Evolutionary conservation across 164 flowering plant genomes (phyloP), one percentile per base, ranked within the genome.

Genomic region (Macadamia integrifolia): DNA sequence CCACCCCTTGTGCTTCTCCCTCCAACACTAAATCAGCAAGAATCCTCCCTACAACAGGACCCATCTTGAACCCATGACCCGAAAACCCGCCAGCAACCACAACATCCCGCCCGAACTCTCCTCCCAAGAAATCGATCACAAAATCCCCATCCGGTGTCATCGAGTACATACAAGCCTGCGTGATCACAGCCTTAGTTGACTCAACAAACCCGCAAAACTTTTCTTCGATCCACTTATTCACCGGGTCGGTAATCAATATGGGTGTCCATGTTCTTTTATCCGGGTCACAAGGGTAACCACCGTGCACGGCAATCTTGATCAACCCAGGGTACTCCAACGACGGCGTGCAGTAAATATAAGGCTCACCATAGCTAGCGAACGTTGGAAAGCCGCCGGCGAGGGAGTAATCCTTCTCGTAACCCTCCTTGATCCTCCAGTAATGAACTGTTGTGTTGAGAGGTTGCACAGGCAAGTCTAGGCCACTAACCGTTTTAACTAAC

Each of bases 11-110:
- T 9, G 84, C 86, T 62, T 80, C 81, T 46, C 92, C 98, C 10
- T 60, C 61, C 6, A 77, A 12, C 62, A 69, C 90, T 29, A 95
- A 63, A 35, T 92, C 98, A 1, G 85, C 86, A 78, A 91, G 65
- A 18, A 89, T 72, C 81, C 84, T 75, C 61, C 96, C 99, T 35
- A 92, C 79, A 49, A 75, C 78, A 28, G 99, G 97, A 2, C 82
- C 89, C 98, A 95, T 90, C 85, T 95, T 95, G 80, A 95, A 95
- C 73, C 99, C 99, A 63, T 95, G 99, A 10, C 99, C 99, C 0
- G 99, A 95, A 68, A 95, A 95, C 61, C 98, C 99, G 0, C 94
- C 95, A 0, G 84, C 98, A 4, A 92, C 60, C 67, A 87, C 94
- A 70, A 92, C 89, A 68, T 95, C 94, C 65, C 80, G 69, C 58